Evolutionary conservation across 2,329 filamentous ascomycete species (phyloP).

Genomic region (Aspergillus transmontanensis): DNA sequence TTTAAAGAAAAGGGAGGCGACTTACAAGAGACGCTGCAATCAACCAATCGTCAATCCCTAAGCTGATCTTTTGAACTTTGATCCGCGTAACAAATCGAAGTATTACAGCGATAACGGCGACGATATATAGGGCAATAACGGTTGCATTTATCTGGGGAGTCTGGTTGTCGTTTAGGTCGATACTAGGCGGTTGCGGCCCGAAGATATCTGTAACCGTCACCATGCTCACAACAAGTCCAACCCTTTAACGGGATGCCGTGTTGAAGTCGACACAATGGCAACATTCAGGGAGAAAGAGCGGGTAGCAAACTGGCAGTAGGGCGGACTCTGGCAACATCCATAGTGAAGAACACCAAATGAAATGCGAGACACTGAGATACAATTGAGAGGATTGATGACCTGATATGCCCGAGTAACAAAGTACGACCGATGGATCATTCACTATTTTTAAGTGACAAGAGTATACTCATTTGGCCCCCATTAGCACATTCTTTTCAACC

Average conservation of each 20-base stretch:
- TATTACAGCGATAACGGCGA: neutral
- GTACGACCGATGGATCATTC: neutral
- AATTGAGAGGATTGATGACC: neutral
- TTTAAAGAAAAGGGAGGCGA: neutral
- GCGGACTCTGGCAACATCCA: neutral
- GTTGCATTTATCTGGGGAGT: neutral
- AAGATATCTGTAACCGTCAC: neutral
- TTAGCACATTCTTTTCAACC: neutral
- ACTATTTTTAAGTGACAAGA: too few relatives aligned
- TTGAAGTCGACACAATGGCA: neutral
- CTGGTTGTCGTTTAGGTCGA: neutral
- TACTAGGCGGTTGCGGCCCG: neutral
- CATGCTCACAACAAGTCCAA: neutral
- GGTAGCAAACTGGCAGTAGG: neutral
- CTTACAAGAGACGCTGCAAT: neutral
- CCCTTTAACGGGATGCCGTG: rapidly evolving
- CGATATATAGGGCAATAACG: neutral
- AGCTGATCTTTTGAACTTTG: neutral
- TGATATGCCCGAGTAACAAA: neutral
- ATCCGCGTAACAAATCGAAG: neutral
- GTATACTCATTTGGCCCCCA: neutral
- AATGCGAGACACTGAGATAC: neutral
- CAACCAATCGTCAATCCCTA: neutral
- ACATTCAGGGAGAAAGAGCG: neutral
- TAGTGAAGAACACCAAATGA: neutral